These are phyloP conservation scores for Cyberlindnera amylophila DNA, from an alignment of 805 yeast species.

Conservation along the genomic window DNA sequence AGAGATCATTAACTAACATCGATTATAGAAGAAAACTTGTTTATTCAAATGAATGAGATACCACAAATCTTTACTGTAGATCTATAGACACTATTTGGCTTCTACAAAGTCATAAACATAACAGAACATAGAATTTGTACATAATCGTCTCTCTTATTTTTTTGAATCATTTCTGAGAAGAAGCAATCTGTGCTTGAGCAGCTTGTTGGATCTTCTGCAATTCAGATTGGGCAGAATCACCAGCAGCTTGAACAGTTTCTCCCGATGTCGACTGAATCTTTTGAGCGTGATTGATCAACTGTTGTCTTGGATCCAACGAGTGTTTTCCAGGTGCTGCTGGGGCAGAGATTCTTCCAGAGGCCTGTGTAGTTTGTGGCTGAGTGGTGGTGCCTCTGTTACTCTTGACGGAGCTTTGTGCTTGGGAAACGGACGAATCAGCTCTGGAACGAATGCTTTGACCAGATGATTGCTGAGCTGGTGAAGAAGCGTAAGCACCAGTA, in stretches of 20 bases:
- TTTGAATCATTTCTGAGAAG: conserved; percentile 2
- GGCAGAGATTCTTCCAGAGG: conserved; percentile 6
- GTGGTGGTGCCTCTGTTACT: too few relatives aligned
- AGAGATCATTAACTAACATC: not conserved
- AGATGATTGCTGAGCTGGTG: not conserved
- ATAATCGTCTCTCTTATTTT: too few relatives aligned
- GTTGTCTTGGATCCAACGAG: conserved; percentile 8
- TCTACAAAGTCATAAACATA: too few relatives aligned
- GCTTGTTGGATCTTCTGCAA: conserved; percentile 2
- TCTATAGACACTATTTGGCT: too few relatives aligned
- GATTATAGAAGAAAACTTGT: too few relatives aligned
- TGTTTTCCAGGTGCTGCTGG: conserved; percentile 4
- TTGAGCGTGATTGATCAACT: conserved; percentile 10
- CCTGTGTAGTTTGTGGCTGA: not conserved
- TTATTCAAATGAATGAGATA: not conserved
- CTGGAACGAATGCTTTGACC: not conserved
- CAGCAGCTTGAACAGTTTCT: not conserved
- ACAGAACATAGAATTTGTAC: too few relatives aligned
- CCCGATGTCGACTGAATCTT: not conserved
- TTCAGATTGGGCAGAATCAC: not conserved
- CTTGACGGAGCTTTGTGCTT: not conserved
- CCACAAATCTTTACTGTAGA: too few relatives aligned
- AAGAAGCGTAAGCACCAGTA: not conserved
- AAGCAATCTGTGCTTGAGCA: conserved; percentile 4
- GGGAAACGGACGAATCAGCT: not conserved